These are phyloP conservation scores for Turnera subulata DNA, from an alignment of 345 rosid genomes.

Conservation along the genomic window DNA sequence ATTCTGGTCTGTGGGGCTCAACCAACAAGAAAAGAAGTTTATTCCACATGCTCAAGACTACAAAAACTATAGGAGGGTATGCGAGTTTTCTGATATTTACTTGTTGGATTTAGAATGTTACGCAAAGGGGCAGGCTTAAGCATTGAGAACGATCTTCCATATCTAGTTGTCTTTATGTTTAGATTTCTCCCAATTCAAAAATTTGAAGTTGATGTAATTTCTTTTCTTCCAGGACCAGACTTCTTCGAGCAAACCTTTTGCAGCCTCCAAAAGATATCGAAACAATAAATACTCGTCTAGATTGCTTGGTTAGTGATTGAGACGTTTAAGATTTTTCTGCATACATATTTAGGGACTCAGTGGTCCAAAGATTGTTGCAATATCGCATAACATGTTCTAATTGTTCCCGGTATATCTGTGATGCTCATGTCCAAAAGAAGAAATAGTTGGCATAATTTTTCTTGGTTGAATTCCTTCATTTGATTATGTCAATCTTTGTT, in stretches of 20 bases:
- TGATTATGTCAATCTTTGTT: no score
- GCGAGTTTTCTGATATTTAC: conserved; percentile 8
- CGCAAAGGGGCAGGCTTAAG: not conserved
- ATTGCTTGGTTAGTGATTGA: conserved; percentile 74
- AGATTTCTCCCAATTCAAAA: conserved; percentile 1
- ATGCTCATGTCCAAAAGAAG: no score
- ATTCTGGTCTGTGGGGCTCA: conserved; percentile 79
- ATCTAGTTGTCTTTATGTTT: not conserved
- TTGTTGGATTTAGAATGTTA: conserved; percentile 11
- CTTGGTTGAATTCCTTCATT: no score
- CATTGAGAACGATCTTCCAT: not conserved
- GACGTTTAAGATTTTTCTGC: conserved; percentile 17
- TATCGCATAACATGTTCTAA: no score
- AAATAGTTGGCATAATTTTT: no score
- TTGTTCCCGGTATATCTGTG: no score
- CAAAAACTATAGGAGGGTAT: conserved; percentile 94
- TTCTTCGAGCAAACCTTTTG: conserved; percentile 93
- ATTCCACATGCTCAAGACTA: conserved; percentile 94
- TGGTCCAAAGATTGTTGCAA: no score
- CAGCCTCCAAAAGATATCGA: conserved; percentile 95
- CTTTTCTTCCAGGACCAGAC: conserved; percentile 73
- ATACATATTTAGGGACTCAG: conserved; percentile 4
- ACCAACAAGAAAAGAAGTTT: conserved; percentile 88
- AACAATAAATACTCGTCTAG: conserved; percentile 88
- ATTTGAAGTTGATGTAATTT: conserved; percentile 16